phyloP scores from a whole-genome alignment of 768 basidiomycete species.

The Pulveroboletus ravenelii region DNA sequence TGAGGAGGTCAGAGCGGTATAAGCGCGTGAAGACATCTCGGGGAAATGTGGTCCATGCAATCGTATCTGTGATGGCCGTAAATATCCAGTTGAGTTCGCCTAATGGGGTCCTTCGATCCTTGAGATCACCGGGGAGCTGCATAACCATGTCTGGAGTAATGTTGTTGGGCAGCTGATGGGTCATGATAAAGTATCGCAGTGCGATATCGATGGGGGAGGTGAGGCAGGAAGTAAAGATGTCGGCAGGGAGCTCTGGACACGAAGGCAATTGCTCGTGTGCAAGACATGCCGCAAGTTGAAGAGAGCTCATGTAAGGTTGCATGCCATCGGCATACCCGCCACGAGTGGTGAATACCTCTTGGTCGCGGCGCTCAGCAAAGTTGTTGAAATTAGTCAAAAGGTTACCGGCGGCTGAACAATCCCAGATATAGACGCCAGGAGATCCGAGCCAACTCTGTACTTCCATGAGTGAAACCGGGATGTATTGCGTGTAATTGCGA shows the following conservation, averaged over 20 bases:
- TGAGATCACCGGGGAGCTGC: slow-evolving; percentile 94
- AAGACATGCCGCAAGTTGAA: slow-evolving; percentile 93
- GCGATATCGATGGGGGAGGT: slow-evolving; percentile 99
- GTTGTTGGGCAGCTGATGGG: slow-evolving; percentile 76
- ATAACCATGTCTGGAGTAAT: slow-evolving; percentile 86
- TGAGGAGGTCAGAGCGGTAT: slow-evolving; percentile 92
- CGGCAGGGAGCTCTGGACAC: slow-evolving; percentile 94
- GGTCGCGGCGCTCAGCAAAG: slow-evolving; percentile 71
- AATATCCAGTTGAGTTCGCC: slow-evolving; percentile 99
- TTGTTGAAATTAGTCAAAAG: slow-evolving; percentile 84
- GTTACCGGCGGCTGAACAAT: slow-evolving; percentile 96
- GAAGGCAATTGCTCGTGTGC: slow-evolving; percentile 90
- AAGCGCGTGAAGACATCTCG: slow-evolving; percentile 89
- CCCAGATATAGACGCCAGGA: slow-evolving; percentile 98
- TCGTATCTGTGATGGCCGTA: slow-evolving; percentile 97
- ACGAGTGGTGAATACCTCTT: slow-evolving; percentile 53
- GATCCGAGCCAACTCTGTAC: slow-evolving; percentile 91
- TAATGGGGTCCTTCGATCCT: slow-evolving; percentile 91
- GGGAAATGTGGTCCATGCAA: slow-evolving; percentile 97
- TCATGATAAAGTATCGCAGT: slow-evolving; percentile 88
- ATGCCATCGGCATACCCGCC: slow-evolving; percentile 56
- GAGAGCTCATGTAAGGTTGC: slow-evolving; percentile 76
- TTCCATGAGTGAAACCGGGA: slow-evolving; percentile 91
- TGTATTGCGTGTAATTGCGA: slow-evolving; percentile 94
- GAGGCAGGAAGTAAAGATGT: slow-evolving; percentile 95